Percentiles rank a stretch among this genome's conserved stretches.
Conservation (phyloP, 139 green algal species). For the Medakamo hakoo region DNA sequence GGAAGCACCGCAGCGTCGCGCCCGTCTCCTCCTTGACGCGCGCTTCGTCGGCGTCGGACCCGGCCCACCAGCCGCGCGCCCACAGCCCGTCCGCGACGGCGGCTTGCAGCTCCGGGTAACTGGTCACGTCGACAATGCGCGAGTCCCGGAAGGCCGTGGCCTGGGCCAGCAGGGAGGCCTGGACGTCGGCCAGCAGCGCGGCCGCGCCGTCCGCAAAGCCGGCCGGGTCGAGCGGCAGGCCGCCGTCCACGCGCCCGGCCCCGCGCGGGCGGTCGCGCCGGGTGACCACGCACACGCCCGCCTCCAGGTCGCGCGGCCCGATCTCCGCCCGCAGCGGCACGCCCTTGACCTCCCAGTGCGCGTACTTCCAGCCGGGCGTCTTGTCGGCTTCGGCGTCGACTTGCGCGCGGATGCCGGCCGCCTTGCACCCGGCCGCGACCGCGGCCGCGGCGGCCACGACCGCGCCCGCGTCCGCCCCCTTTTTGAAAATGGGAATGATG, state of each 20-base stretch:
- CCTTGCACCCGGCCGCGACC: constrained; percentile 35
- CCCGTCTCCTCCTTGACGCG: constrained; percentile 87
- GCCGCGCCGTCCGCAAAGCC: constrained; percentile 36
- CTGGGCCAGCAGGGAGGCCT: constrained; percentile 39
- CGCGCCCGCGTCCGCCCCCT: constrained; percentile 48
- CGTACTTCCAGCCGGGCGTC: constrained; percentile 88
- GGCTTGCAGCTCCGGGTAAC: constrained; percentile 82
- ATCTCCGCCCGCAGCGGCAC: constrained; percentile 79
- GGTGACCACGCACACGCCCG: constrained; percentile 54
- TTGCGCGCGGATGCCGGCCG: constrained; percentile 61
- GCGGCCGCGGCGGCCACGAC: constrained; percentile 40
- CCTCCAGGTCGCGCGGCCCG: constrained; percentile 70
- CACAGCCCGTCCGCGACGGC: constrained; percentile 73
- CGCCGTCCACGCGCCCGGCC: constrained; percentile 30
- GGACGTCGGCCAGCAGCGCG: constrained; percentile 36
- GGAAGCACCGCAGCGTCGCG: constrained; percentile 88
- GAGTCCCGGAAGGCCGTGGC: constrained; percentile 74
- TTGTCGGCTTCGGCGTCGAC: constrained; percentile 55
- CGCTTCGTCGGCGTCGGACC: constrained; percentile 64
- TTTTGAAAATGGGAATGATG: constrained; percentile 86
- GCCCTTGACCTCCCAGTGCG: constrained; percentile 91
- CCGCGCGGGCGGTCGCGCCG: constrained; percentile 42
- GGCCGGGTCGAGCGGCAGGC: constrained; percentile 43
- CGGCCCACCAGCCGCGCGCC: constrained; percentile 76
- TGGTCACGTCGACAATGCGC: constrained; percentile 87